Conservation (phyloP, 2,329 filamentous ascomycete genomes). For the Orbilia blumenaviensis region DNA sequence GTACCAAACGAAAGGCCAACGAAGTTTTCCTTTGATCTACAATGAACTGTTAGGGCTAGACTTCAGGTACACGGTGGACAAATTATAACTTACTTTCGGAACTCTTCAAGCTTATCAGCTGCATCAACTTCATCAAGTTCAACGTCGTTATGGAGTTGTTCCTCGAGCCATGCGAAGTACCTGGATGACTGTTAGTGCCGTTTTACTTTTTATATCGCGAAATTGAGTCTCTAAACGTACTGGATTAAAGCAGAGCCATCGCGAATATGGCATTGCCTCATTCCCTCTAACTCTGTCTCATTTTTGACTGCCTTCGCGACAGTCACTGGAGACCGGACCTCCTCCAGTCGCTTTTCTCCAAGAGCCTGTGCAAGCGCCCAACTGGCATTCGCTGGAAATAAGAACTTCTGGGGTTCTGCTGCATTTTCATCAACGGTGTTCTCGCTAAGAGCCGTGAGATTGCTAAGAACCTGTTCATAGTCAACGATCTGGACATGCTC, state of each 20-base stretch:
- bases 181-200: conserved; percentile 10
- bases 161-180: conserved; percentile 96
- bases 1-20: conserved; percentile 93
- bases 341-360: conserved; percentile 84
- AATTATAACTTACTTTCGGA: conserved; percentile 65
- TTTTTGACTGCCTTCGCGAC: conserved; percentile 97
- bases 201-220: not conserved
- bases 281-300: conserved; percentile 84
- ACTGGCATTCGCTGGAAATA: conserved; percentile 86
- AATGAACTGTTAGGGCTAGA: not conserved
- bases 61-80: not conserved
- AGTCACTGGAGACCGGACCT: conserved; percentile 83
- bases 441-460: conserved; percentile 71
- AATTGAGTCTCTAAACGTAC: conserved; percentile 44
- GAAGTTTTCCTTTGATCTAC: conserved; percentile 69
- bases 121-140: conserved; percentile 85
- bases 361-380: conserved; percentile 90
- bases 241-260: conserved; percentile 90
- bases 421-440: conserved; percentile 59
- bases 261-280: conserved; percentile 91
- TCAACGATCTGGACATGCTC: conserved; percentile 78
- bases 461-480: conserved; percentile 81
- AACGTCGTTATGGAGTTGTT: conserved; percentile 77
- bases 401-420: conserved; percentile 69
- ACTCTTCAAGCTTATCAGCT: conserved; percentile 86